phyloP scores from a whole-genome alignment of 2,329 filamentous ascomycete species.

The Hypoxylon sp. region DNA sequence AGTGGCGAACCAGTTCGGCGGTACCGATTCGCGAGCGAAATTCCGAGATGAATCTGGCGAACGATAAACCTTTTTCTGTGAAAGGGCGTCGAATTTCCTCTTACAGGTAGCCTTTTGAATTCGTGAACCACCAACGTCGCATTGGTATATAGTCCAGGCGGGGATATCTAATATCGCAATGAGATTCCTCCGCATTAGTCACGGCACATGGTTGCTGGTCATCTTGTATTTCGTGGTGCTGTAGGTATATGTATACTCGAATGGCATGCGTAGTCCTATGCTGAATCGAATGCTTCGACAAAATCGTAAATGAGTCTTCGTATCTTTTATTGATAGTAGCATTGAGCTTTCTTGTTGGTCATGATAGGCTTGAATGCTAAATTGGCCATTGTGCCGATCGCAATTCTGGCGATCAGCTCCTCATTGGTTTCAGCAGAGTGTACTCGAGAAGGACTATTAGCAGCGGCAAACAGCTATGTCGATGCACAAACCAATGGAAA shows the following conservation, averaged over 20 bases:
- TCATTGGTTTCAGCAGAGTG: conserved; percentile 37
- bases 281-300: too few relatives aligned
- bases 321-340: too few relatives aligned
- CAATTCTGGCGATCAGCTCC: conserved; percentile 7
- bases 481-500: conserved; percentile 40
- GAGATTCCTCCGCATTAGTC: conserved; percentile 31
- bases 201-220: conserved; percentile 31
- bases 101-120: not conserved
- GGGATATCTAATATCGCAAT: conserved; percentile 37
- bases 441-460: conserved; percentile 42
- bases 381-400: conserved; percentile 6
- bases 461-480: conserved; percentile 43
- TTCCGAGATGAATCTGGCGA: too few relatives aligned
- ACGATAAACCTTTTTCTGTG: too few relatives aligned
- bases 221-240: not conserved
- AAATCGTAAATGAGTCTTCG: too few relatives aligned
- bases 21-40: too few relatives aligned
- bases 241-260: conserved; percentile 1
- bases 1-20: too few relatives aligned
- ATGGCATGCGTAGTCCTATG: too few relatives aligned
- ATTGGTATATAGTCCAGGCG: conserved; percentile 34
- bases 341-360: too few relatives aligned
- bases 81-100: not conserved
- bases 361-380: conserved; percentile 10
- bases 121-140: conserved; percentile 16